Evolutionary conservation across 805 yeast species (phyloP).

Genomic region (Wickerhamiella parazyma): DNA sequence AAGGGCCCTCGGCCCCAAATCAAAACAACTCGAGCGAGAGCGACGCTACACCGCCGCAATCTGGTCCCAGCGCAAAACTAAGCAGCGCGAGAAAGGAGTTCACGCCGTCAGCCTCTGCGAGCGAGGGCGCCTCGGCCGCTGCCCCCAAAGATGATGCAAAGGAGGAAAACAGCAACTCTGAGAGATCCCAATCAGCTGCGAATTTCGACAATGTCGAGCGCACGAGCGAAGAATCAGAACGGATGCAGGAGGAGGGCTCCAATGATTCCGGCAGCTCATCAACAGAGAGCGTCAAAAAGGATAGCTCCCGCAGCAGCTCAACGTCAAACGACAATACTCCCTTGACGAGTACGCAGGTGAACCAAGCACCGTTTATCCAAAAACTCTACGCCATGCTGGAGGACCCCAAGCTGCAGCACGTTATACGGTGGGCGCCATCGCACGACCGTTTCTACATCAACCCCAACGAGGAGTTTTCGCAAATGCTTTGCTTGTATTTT

Average conservation of each 20-base stretch:
- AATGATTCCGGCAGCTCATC: not conserved
- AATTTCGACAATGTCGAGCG: not conserved
- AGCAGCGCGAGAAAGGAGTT: not conserved
- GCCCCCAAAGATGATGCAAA: not conserved
- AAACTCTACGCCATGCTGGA: constrained; percentile 83
- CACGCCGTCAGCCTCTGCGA: not conserved
- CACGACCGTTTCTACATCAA: constrained; percentile 63
- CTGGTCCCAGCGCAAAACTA: not conserved
- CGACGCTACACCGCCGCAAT: not conserved
- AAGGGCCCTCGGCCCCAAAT: not conserved
- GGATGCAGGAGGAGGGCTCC: not conserved
- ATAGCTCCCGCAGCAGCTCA: not conserved
- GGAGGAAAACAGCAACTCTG: too few species aligned
- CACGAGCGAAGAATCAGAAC: not conserved
- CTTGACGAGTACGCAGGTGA: constrained; percentile 21
- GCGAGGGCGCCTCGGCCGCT: not conserved
- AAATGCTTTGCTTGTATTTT: constrained; percentile 57
- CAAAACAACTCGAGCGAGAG: not conserved
- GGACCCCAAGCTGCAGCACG: constrained; percentile 52
- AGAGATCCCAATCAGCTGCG: too few species aligned
- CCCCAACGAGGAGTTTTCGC: constrained; percentile 79
- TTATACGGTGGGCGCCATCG: constrained; percentile 74
- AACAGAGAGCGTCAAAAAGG: not conserved
- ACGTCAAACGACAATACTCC: not conserved
- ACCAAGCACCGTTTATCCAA: constrained; percentile 63